Evolutionary conservation across 2,329 filamentous ascomycete genomes (phyloP).

Genomic region (Fusarium sp.): DNA sequence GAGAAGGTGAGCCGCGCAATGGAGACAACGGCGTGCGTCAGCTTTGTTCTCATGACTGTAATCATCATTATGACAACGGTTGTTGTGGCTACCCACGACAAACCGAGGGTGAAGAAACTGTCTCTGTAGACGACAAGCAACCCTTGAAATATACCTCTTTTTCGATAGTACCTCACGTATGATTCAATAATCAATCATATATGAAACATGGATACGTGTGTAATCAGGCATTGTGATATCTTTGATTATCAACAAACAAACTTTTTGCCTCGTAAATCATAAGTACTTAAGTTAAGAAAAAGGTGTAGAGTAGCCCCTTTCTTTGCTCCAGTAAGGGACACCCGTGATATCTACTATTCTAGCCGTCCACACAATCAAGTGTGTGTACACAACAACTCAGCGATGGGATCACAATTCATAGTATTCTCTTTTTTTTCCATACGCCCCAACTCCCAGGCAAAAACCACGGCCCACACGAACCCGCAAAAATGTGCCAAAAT

Average conservation of each 20-base stretch:
- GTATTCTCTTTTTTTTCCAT: slow-evolving; percentile 35
- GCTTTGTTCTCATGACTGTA: slow-evolving; percentile 4
- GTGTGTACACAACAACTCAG: slow-evolving; percentile 24
- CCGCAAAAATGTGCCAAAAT: slow-evolving; percentile 39
- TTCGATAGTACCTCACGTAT: slow-evolving; percentile 40
- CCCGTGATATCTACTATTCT: slow-evolving; percentile 39
- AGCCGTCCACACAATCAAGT: slow-evolving; percentile 19
- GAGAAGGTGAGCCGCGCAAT: slow-evolving; percentile 12
- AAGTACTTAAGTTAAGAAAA: slow-evolving; percentile 26
- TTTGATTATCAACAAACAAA: slow-evolving; percentile 8
- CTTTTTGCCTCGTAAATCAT: slow-evolving; percentile 40
- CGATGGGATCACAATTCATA: slow-evolving; percentile 35
- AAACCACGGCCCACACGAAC: slow-evolving; percentile 39
- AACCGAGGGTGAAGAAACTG: slow-evolving; percentile 15
- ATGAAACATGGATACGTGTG: neutral
- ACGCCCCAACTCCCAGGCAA: slow-evolving; percentile 48
- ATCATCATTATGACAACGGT: slow-evolving; percentile 19
- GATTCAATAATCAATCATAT: slow-evolving; percentile 24
- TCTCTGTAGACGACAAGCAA: slow-evolving; percentile 38
- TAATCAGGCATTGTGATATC: slow-evolving; percentile 4
- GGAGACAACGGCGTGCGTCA: slow-evolving; percentile 8
- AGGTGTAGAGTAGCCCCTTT: slow-evolving; percentile 30
- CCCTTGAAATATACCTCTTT: slow-evolving; percentile 44
- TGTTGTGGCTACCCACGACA: slow-evolving; percentile 19
- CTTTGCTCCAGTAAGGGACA: slow-evolving; percentile 20